phyloP scores from a whole-genome alignment of 768 basidiomycete genomes.

The Suillus occidentalis region DNA sequence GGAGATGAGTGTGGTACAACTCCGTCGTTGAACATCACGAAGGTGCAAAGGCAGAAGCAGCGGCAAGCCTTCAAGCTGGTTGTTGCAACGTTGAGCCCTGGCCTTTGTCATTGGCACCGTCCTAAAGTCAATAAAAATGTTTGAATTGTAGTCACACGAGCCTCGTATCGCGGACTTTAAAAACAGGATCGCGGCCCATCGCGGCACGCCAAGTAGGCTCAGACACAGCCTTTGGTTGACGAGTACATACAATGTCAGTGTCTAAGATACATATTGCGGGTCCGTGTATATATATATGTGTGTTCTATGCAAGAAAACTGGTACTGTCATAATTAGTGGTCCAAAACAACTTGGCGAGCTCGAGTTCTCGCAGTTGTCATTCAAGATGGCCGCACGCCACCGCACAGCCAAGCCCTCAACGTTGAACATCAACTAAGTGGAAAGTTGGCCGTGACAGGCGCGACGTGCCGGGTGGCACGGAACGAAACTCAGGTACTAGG shows the following conservation, averaged over 20 bases:
- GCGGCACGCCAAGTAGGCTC: neutral
- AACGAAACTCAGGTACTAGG: constrained; percentile 17
- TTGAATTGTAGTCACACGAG: too few species aligned
- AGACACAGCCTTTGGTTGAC: neutral
- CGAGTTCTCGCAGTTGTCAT: neutral
- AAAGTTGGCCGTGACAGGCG: neutral
- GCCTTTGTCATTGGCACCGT: too few species aligned
- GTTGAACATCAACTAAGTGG: neutral
- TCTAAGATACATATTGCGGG: constrained; percentile 7
- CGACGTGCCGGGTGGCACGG: neutral
- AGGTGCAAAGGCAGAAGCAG: too few species aligned
- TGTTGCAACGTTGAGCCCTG: too few species aligned
- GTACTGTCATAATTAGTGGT: neutral
- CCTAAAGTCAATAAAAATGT: too few species aligned
- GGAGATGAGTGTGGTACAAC: too few species aligned
- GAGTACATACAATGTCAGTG: neutral
- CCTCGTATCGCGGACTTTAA: too few species aligned
- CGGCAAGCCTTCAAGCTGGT: too few species aligned
- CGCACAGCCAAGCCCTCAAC: neutral
- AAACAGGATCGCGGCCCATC: neutral
- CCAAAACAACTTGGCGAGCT: neutral
- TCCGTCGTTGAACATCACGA: too few species aligned
- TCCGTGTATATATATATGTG: constrained; percentile 10
- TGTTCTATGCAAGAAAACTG: constrained; percentile 16
- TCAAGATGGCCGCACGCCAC: neutral